phyloP scores from a whole-genome alignment of 129 eudicot species.

The Flaveria brownii region DNA sequence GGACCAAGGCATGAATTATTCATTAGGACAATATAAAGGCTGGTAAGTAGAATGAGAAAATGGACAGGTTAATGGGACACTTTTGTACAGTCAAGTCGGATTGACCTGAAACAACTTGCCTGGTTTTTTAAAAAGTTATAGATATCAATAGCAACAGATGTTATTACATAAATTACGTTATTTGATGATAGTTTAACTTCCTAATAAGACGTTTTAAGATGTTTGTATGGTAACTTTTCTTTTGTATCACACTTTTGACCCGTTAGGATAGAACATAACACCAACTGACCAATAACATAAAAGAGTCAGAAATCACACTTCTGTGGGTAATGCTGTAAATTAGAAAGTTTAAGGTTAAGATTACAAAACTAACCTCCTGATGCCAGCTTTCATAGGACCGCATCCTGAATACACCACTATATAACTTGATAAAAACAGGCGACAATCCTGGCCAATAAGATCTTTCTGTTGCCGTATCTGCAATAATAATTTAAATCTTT shows the following conservation, averaged over 20 bases:
- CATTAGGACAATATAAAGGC: neutral
- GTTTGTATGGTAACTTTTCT: neutral
- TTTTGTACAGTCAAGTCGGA: neutral
- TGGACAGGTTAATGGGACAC: neutral
- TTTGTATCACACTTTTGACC: neutral
- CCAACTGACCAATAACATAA: neutral
- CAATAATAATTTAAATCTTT: slow-evolving; percentile 14
- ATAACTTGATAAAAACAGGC: slow-evolving; percentile 65
- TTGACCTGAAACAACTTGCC: neutral
- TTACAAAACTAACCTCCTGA: slow-evolving; percentile 54
- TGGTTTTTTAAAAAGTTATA: neutral
- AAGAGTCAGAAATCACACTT: neutral
- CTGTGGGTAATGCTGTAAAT: neutral
- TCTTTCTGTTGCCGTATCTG: slow-evolving; percentile 93
- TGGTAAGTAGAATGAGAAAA: neutral
- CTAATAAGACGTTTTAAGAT: neutral
- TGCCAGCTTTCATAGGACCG: slow-evolving; percentile 71
- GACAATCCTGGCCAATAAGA: slow-evolving; percentile 50
- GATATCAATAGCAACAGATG: neutral
- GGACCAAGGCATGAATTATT: neutral
- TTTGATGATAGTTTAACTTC: neutral
- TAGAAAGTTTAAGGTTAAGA: slow-evolving; percentile 7
- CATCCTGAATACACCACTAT: slow-evolving; percentile 74
- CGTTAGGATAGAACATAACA: neutral
- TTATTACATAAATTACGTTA: neutral